Evolutionary conservation across 2,329 filamentous ascomycete genomes (phyloP).

Genomic region (Xylariaceae sp.): DNA sequence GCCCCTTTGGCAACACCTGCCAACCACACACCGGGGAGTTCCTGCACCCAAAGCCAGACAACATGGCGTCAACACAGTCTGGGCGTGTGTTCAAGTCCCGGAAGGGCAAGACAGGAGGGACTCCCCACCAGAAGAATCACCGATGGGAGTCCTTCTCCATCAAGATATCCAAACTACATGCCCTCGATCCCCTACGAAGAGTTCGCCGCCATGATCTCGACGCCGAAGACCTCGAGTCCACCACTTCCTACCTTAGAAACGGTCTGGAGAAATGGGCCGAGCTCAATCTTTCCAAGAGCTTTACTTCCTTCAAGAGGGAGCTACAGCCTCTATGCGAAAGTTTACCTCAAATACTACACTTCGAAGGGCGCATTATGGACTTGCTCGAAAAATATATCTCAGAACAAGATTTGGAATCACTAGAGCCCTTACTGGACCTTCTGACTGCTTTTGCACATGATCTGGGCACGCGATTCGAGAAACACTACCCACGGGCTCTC

Average conservation of each 20-base stretch:
- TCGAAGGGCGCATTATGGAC: conserved; percentile 84
- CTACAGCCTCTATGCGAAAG: conserved; percentile 83
- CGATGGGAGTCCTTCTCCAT: conserved; percentile 90
- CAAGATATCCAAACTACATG: conserved; percentile 88
- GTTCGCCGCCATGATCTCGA: conserved; percentile 86
- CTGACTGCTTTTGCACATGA: conserved; percentile 95
- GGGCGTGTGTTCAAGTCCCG: conserved; percentile 73
- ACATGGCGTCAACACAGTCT: conserved; percentile 67
- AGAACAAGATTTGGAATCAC: conserved; percentile 75
- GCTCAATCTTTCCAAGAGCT: conserved; percentile 84
- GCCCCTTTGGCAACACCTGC: conserved; percentile 15
- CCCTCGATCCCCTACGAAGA: conserved; percentile 88
- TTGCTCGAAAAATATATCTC: conserved; percentile 78
- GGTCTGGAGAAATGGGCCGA: conserved; percentile 89
- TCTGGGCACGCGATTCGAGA: conserved; percentile 84
- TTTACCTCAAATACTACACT: conserved; percentile 89
- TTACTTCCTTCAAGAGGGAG: conserved; percentile 77
- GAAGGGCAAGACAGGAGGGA: conserved; percentile 70
- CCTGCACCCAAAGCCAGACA: conserved; percentile 42
- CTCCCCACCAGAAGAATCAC: conserved; percentile 80
- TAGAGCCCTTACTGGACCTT: conserved; percentile 89
- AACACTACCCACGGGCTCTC: conserved; percentile 80
- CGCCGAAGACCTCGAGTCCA: conserved; percentile 74
- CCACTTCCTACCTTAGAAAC: conserved; percentile 86
- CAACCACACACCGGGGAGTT: conserved; percentile 18